These are phyloP conservation scores for Candida albicans DNA, from an alignment of 1,139 yeast genomes.

Conservation along the genomic window DNA sequence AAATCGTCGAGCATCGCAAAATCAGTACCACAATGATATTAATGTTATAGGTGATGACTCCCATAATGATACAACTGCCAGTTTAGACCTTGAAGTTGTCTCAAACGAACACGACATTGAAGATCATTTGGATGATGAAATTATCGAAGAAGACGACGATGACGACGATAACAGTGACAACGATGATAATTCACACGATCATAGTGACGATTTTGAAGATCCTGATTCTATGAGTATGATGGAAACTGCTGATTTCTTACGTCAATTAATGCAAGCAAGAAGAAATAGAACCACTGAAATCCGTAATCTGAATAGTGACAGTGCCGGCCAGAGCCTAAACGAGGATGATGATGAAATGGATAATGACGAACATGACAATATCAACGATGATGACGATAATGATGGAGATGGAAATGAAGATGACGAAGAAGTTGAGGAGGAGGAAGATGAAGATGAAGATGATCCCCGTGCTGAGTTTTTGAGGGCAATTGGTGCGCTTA, in stretches of 20 bases:
- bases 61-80: neutral
- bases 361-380: conserved; percentile 20
- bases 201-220: conserved; percentile 17
- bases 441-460: conserved; percentile 20
- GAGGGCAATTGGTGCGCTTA: conserved; percentile 27
- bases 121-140: conserved; percentile 6
- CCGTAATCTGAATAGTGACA: conserved; percentile 19
- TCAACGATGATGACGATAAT: conserved; percentile 4
- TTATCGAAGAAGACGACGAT: conserved; percentile 11
- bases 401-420: conserved; percentile 20
- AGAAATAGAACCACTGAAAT: conserved; percentile 15
- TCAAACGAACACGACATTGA: conserved; percentile 8
- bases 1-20: conserved; percentile 13
- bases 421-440: conserved; percentile 23
- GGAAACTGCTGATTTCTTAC: conserved; percentile 26
- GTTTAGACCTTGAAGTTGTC: conserved; percentile 4
- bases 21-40: conserved; percentile 4
- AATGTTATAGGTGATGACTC: conserved; percentile 3
- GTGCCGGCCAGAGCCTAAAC: neutral
- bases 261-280: conserved; percentile 23
- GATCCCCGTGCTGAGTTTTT: conserved; percentile 30
- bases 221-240: conserved; percentile 23
- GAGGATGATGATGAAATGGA: conserved; percentile 20
- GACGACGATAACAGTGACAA: conserved; percentile 6
- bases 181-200: conserved; percentile 15